These are phyloP conservation scores for Chaetomium strumarium DNA, from an alignment of 2,329 filamentous ascomycete genomes.

Conservation along the genomic window DNA sequence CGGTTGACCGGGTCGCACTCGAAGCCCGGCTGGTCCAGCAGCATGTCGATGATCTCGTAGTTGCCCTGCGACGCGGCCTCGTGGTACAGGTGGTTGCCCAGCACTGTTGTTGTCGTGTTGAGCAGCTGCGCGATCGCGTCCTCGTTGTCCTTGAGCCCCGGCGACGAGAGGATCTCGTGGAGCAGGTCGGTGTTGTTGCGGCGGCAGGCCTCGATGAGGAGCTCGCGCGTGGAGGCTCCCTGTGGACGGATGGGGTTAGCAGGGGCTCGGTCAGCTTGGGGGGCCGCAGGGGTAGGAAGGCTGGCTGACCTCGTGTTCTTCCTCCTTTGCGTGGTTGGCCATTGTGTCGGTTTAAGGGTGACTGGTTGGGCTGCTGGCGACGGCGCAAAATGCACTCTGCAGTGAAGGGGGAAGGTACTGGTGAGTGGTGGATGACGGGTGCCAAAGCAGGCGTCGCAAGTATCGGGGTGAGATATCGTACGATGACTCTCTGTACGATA, in stretches of 20 bases:
- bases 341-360: slow-evolving; percentile 12
- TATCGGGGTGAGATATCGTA: too few relatives aligned
- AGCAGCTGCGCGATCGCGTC: slow-evolving; percentile 68
- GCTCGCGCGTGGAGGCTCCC: slow-evolving; percentile 81
- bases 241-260: slow-evolving; percentile 32
- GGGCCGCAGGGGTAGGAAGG: neutral
- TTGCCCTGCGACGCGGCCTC: slow-evolving; percentile 80
- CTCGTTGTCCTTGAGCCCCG: slow-evolving; percentile 37
- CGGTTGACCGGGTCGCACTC: slow-evolving; percentile 76
- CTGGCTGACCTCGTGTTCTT: slow-evolving; percentile 27
- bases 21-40: slow-evolving; percentile 77
- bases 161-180: slow-evolving; percentile 61
- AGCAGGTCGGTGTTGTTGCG: slow-evolving; percentile 88
- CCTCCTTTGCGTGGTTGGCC: slow-evolving; percentile 21
- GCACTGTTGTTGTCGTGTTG: slow-evolving; percentile 76
- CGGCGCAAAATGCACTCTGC: neutral
- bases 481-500: too few relatives aligned
- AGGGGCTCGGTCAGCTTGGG: neutral
- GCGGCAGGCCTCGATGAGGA: slow-evolving; percentile 86
- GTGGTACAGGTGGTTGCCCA: slow-evolving; percentile 87
- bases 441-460: neutral
- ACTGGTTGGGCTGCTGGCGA: neutral
- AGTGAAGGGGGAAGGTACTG: neutral
- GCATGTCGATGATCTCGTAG: slow-evolving; percentile 76
- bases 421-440: neutral